Conservation (phyloP, 1,139 yeast genomes). For the Geotrichum histeridarum region DNA sequence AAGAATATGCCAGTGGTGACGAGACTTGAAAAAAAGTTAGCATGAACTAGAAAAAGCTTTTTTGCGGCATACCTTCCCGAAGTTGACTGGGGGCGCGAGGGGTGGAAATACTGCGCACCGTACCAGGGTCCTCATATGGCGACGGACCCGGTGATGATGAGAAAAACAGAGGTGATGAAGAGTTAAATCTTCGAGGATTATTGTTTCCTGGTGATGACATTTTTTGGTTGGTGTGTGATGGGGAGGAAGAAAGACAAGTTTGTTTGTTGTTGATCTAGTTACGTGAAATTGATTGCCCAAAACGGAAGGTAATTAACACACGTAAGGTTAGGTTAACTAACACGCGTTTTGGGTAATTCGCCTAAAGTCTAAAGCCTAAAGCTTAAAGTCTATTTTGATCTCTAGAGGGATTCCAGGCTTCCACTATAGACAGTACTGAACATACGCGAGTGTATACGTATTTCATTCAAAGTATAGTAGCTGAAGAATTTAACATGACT, state of each 20-base stretch:
- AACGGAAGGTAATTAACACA: background rate
- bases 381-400: too few relatives aligned
- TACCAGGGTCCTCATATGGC: constrained; percentile 16
- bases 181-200: constrained; percentile 2
- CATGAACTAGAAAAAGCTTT: background rate
- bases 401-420: too few relatives aligned
- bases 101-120: constrained; percentile 25
- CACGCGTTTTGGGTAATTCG: too few relatives aligned
- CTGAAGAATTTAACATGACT: too few relatives aligned
- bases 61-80: constrained; percentile 7
- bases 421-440: too few relatives aligned
- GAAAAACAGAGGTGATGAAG: constrained; percentile 65
- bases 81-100: constrained; percentile 32
- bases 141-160: constrained; percentile 46
- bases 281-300: background rate
- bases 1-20: constrained; percentile 14
- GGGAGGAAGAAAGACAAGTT: background rate
- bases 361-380: too few relatives aligned
- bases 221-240: background rate
- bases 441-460: too few relatives aligned
- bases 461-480: too few relatives aligned
- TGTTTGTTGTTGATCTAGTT: constrained; percentile 4
- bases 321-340: too few relatives aligned
- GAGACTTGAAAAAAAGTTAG: constrained; percentile 1
- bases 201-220: constrained; percentile 8